Conservation (phyloP, 1,284 basidiomycete genomes). For the Rhodotorula sp. region DNA sequence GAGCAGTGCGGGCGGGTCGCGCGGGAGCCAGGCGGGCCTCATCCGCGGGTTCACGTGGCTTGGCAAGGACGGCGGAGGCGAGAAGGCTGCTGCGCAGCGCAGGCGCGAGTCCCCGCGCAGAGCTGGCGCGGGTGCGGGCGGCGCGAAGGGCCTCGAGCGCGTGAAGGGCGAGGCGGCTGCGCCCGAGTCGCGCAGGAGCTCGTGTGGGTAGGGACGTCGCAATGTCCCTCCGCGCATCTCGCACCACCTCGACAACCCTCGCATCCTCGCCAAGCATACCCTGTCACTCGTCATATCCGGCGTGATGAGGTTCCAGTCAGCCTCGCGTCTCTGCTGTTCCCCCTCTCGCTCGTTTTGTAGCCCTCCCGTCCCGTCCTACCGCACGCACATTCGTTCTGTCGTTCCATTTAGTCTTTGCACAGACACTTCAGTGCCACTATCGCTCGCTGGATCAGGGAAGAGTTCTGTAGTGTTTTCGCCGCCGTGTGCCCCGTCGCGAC, state of each 20-base stretch:
- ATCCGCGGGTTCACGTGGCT: conserved; percentile 12
- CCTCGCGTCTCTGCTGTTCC: too few species aligned
- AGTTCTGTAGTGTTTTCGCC: not conserved
- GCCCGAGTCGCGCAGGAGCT: conserved; percentile 8
- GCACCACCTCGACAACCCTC: not conserved
- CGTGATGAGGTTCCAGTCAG: too few species aligned
- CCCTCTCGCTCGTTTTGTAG: too few species aligned
- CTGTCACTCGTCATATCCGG: too few species aligned
- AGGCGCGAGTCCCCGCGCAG: not conserved
- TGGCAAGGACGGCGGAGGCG: conserved; percentile 2
- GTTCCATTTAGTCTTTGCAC: too few species aligned
- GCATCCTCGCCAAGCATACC: too few species aligned
- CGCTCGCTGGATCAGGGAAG: too few species aligned
- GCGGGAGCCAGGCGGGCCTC: not conserved
- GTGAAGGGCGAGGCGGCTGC: not conserved
- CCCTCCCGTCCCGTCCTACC: too few species aligned
- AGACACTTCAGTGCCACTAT: too few species aligned
- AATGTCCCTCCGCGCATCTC: not conserved
- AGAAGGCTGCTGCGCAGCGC: not conserved
- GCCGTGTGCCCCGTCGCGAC: not conserved
- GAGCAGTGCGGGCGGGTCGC: not conserved
- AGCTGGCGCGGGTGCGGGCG: not conserved
- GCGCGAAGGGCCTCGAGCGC: not conserved
- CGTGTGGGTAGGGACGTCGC: not conserved
- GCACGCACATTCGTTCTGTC: too few species aligned